phyloP scores from a whole-genome alignment of 805 yeast species.

The Starmerella powellii region DNA sequence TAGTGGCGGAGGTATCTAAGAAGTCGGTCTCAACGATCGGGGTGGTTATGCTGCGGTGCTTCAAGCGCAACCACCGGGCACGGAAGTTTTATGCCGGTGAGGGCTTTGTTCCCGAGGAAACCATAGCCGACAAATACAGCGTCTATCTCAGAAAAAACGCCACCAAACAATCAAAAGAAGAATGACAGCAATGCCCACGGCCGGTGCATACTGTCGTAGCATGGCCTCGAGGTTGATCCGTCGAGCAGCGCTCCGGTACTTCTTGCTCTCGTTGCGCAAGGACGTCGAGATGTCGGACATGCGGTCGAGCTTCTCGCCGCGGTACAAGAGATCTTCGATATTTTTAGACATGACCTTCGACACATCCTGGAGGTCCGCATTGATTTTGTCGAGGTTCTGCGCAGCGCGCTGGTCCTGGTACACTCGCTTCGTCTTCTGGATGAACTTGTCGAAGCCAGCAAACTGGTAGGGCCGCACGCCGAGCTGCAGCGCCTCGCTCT shows the following conservation, averaged over 20 bases:
- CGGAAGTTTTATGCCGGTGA: constrained; percentile 9
- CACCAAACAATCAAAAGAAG: constrained; percentile 76
- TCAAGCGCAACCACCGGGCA: constrained; percentile 10
- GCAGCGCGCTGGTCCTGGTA: constrained; percentile 89
- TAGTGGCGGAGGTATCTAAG: constrained; percentile 3
- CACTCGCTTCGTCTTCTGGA: constrained; percentile 74
- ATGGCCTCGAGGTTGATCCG: constrained; percentile 82
- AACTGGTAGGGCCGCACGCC: constrained; percentile 82
- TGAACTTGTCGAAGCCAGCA: constrained; percentile 56
- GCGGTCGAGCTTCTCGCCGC: constrained; percentile 84
- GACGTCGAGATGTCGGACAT: constrained; percentile 80
- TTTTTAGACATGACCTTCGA: constrained; percentile 92
- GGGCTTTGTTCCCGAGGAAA: constrained; percentile 8
- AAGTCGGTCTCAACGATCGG: not conserved
- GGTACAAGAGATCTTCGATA: constrained; percentile 82
- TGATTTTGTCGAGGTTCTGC: constrained; percentile 71
- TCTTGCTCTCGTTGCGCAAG: constrained; percentile 69
- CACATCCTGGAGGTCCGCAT: constrained; percentile 83
- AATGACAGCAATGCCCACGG: constrained; percentile 54
- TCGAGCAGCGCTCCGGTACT: constrained; percentile 80
- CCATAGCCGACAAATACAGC: constrained; percentile 1
- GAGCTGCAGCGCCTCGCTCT: constrained; percentile 48
- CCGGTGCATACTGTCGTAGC: constrained; percentile 80
- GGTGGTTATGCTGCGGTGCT: constrained; percentile 14
- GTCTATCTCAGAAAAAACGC: constrained; percentile 38